phyloP scores from a whole-genome alignment of 2,329 filamentous ascomycete genomes.

The Apiospora arundinis region DNA sequence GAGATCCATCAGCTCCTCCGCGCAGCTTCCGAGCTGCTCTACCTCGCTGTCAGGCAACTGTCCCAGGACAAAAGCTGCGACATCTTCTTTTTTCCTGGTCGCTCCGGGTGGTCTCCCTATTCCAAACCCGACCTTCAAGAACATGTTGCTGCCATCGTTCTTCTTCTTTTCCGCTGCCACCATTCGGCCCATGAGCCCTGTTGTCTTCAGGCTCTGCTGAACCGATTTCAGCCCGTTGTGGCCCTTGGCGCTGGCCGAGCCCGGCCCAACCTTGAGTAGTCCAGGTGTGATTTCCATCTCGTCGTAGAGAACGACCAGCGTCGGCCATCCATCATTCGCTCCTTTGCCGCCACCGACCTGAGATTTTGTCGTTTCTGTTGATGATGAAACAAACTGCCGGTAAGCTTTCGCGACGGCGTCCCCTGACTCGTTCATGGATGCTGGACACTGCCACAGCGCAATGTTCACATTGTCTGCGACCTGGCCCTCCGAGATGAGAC shows the following conservation, averaged over 20 bases:
- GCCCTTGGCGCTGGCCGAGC: slow-evolving; percentile 23
- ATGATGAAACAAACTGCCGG: slow-evolving; percentile 11
- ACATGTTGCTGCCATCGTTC: not conserved
- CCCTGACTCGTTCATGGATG: slow-evolving; percentile 23
- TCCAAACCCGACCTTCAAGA: slow-evolving; percentile 24
- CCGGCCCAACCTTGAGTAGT: slow-evolving; percentile 18
- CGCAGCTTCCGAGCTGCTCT: not conserved
- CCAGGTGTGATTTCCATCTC: slow-evolving; percentile 25
- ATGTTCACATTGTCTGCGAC: slow-evolving; percentile 17
- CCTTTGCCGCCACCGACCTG: not conserved
- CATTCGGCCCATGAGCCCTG: slow-evolving; percentile 14
- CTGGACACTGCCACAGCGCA: slow-evolving; percentile 23
- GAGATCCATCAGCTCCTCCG: slow-evolving; percentile 8
- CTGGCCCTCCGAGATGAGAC: slow-evolving; percentile 18
- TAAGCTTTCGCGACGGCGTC: slow-evolving; percentile 22
- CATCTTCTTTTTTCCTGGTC: slow-evolving; percentile 15
- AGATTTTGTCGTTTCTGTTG: not conserved
- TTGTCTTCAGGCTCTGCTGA: slow-evolving; percentile 24
- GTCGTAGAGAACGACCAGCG: slow-evolving; percentile 25
- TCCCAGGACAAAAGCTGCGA: slow-evolving; percentile 23
- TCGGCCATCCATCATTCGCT: slow-evolving; percentile 1
- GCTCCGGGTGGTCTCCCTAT: slow-evolving; percentile 23
- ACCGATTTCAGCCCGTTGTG: slow-evolving; percentile 26
- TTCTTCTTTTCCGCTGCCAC: not conserved
- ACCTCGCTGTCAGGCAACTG: slow-evolving; percentile 9